Percentiles rank a stretch among this genome's conserved stretches.
phyloP scores from a whole-genome alignment of 805 yeast species.

The Cyberlindnera subsufficiens region DNA sequence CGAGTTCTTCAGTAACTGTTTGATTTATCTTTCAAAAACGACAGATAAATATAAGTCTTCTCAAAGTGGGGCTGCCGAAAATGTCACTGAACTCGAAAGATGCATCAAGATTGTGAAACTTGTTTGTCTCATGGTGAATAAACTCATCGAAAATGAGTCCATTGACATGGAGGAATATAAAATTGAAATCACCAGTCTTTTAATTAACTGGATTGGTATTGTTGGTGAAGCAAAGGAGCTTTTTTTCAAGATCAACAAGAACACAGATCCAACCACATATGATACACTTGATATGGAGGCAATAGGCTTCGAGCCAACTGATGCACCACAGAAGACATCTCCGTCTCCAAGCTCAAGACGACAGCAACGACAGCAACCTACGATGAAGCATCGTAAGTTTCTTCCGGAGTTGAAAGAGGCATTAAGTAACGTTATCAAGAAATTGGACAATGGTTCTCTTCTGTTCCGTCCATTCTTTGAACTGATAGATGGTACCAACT shows the following conservation, averaged over 20 bases:
- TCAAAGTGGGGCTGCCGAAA: constrained; percentile 16
- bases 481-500: constrained; percentile 9
- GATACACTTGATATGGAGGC: constrained; percentile 2
- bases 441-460: constrained; percentile 19
- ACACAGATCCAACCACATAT: constrained; percentile 3
- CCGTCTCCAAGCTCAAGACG: neutral
- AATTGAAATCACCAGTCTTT: constrained; percentile 52
- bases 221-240: constrained; percentile 58
- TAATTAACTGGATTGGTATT: constrained; percentile 60
- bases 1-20: constrained; percentile 57
- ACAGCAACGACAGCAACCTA: neutral
- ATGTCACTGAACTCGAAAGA: constrained; percentile 20
- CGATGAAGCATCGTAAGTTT: constrained; percentile 15
- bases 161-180: constrained; percentile 47
- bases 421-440: constrained; percentile 21
- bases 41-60: constrained; percentile 14
- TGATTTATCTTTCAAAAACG: constrained; percentile 36
- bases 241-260: constrained; percentile 35
- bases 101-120: constrained; percentile 40
- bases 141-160: constrained; percentile 39
- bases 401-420: constrained; percentile 17
- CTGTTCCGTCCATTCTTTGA: constrained; percentile 23
- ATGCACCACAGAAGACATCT: neutral
- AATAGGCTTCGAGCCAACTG: neutral
- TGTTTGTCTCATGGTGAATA: constrained; percentile 58